phyloP scores from a whole-genome alignment of 2,329 filamentous ascomycete genomes.

The Pseudogymnoascus sp. region DNA sequence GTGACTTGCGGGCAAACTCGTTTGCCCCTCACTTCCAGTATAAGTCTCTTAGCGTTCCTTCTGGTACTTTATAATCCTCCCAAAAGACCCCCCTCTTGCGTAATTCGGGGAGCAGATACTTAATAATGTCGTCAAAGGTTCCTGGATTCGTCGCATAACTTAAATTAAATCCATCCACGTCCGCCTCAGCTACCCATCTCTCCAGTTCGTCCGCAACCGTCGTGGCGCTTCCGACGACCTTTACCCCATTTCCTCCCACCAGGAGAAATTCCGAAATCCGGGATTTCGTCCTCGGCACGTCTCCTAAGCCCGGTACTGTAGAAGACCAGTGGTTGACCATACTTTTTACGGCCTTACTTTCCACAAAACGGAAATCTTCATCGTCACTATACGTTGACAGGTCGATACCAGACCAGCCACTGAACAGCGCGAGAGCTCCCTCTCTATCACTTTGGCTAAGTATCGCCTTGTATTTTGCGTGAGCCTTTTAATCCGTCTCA shows the following conservation, averaged over 20 bases:
- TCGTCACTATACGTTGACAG: slow-evolving; percentile 43
- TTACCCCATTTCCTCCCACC: slow-evolving; percentile 54
- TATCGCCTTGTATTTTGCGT: slow-evolving; percentile 53
- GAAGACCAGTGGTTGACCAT: slow-evolving; percentile 35
- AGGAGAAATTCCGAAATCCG: slow-evolving; percentile 60
- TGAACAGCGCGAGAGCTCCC: slow-evolving; percentile 61
- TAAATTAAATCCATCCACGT: slow-evolving; percentile 67
- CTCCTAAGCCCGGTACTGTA: slow-evolving; percentile 49
- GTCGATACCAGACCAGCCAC: slow-evolving; percentile 34
- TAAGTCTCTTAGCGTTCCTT: slow-evolving; percentile 14
- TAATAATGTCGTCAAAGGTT: slow-evolving; percentile 57
- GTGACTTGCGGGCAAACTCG: slow-evolving; percentile 13
- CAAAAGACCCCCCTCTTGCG: slow-evolving; percentile 47
- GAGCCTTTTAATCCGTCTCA: slow-evolving; percentile 55
- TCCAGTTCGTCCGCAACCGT: slow-evolving; percentile 61
- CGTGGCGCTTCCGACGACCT: slow-evolving; percentile 37
- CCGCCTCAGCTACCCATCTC: slow-evolving; percentile 57
- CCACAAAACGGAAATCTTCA: slow-evolving; percentile 44
- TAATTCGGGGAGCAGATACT: slow-evolving; percentile 55
- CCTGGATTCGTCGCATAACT: slow-evolving; percentile 56
- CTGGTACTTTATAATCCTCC: slow-evolving; percentile 32
- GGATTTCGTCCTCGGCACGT: slow-evolving; percentile 55
- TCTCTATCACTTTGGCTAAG: slow-evolving; percentile 53
- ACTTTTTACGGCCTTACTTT: slow-evolving; percentile 35
- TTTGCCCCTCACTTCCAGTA: slow-evolving; percentile 11